Percentiles rank a stretch among this genome's conserved stretches.
Evolutionary conservation across 2,329 filamentous ascomycete genomes (phyloP).

Genomic region (Colletotrichum echinochloae): DNA sequence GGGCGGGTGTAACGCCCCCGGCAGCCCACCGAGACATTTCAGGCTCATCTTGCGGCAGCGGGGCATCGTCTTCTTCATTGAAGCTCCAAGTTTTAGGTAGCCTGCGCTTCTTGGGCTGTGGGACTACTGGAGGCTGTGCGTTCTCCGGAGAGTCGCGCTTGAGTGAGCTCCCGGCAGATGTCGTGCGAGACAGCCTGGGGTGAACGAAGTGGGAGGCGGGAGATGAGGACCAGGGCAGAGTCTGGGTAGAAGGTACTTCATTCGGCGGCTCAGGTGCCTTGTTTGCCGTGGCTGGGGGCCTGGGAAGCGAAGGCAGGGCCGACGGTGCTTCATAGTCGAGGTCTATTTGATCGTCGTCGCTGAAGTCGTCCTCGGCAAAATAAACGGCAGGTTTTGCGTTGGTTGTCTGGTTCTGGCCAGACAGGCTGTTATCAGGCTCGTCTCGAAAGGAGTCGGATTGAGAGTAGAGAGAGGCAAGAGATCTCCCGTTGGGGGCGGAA

Average conservation of each 20-base stretch:
- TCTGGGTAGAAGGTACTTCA: conserved; percentile 41
- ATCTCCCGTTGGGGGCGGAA: conserved; percentile 15
- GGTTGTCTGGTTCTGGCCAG: conserved; percentile 37
- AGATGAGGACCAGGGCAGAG: conserved; percentile 80
- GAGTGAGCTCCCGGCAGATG: conserved; percentile 44
- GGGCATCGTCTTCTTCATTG: conserved; percentile 43
- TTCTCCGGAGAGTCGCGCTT: conserved; percentile 59
- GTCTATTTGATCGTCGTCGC: conserved; percentile 83
- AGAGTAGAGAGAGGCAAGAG: conserved; percentile 57
- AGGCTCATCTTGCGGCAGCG: conserved; percentile 47
- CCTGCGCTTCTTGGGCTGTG: conserved; percentile 69
- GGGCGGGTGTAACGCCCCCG: conserved; percentile 46
- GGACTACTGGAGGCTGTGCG: conserved; percentile 46
- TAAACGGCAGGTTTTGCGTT: conserved; percentile 58
- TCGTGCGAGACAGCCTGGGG: conserved; percentile 46
- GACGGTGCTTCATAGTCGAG: conserved; percentile 73
- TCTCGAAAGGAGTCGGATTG: conserved; percentile 63
- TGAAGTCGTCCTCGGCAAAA: conserved; percentile 86
- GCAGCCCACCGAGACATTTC: conserved; percentile 15
- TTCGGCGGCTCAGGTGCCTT: conserved; percentile 37
- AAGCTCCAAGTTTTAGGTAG: conserved; percentile 66
- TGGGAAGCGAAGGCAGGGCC: conserved; percentile 54
- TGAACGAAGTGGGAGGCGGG: conserved; percentile 62
- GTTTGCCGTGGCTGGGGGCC: conserved; percentile 46
- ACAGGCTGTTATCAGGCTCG: conserved; percentile 43